Evolutionary conservation across 2,329 filamentous ascomycete genomes (phyloP).

Genomic region (Xylariaceae sp.): DNA sequence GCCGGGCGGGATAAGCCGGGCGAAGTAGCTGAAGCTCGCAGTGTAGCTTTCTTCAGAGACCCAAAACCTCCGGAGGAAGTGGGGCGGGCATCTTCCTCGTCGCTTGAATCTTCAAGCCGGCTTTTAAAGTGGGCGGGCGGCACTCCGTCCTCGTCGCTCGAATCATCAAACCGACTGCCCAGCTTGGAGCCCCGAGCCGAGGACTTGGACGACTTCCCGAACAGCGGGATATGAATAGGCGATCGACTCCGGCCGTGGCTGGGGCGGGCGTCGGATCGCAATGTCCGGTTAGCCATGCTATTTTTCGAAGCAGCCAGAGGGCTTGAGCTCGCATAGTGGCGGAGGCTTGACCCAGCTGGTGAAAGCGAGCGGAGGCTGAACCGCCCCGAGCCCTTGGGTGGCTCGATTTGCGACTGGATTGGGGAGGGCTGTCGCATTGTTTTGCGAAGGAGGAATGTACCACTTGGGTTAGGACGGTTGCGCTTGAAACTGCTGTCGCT

Average conservation of each 20-base stretch:
- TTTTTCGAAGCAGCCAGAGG: conserved; percentile 35
- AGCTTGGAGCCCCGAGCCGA: conserved; percentile 18
- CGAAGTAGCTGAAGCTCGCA: conserved; percentile 27
- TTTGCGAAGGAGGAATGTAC: conserved; percentile 59
- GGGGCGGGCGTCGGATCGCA: conserved; percentile 37
- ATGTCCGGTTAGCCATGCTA: conserved; percentile 39
- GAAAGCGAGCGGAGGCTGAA: conserved; percentile 69
- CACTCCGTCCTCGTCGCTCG: conserved; percentile 54
- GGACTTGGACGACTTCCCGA: conserved; percentile 37
- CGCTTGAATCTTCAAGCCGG: conserved; percentile 68
- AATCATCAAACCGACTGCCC: conserved; percentile 52
- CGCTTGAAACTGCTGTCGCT: conserved; percentile 83
- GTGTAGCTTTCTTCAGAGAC: conserved; percentile 27
- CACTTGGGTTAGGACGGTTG: conserved; percentile 40
- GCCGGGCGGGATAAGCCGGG: conserved; percentile 51
- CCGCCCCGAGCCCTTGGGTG: conserved; percentile 45
- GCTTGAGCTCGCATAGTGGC: conserved; percentile 38
- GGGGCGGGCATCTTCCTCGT: conserved; percentile 48
- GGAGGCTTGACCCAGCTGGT: conserved; percentile 53
- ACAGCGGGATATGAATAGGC: conserved; percentile 38
- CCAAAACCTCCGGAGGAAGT: conserved; percentile 26
- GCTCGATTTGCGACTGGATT: conserved; percentile 31
- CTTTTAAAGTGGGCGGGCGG: conserved; percentile 40
- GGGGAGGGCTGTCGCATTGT: conserved; percentile 60
- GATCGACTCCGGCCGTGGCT: conserved; percentile 32